A percentile compares a stretch with the other conserved stretches of the same genome.
phyloP scores from a whole-genome alignment of 2,329 filamentous ascomycete species.

The Neofusicoccum laricinum region DNA sequence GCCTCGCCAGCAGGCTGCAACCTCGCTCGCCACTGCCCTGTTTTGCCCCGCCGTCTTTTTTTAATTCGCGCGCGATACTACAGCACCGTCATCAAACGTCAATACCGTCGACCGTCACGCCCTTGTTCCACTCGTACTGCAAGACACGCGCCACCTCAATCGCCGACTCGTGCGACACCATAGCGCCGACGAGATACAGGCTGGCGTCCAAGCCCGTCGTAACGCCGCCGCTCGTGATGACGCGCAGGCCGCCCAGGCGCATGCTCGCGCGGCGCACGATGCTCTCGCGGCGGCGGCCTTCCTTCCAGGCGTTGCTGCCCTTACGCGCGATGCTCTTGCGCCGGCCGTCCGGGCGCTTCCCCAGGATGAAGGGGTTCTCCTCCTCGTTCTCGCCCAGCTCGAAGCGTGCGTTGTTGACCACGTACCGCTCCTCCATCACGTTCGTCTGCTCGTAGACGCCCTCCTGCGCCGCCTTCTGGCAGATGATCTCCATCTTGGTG shows the following conservation, averaged over 20 bases:
- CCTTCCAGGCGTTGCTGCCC: conserved; percentile 79
- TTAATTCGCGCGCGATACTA: background rate
- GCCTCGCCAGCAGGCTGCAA: no score
- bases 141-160: conserved; percentile 71
- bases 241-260: conserved; percentile 65
- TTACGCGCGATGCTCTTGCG: conserved; percentile 58
- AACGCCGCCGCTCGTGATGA: conserved; percentile 77
- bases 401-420: conserved; percentile 88
- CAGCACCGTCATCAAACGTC: conserved; percentile 60
- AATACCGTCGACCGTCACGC: conserved; percentile 77
- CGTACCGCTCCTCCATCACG: conserved; percentile 79
- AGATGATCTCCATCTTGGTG: conserved; percentile 77
- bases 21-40: background rate
- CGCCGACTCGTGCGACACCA: conserved; percentile 75
- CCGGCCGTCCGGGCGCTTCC: conserved; percentile 59
- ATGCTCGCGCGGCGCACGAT: conserved; percentile 75
- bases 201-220: conserved; percentile 79
- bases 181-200: conserved; percentile 78
- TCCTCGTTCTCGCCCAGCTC: conserved; percentile 75
- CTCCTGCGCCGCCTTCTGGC: conserved; percentile 68
- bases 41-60: conserved; percentile 9
- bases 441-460: conserved; percentile 75
- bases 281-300: conserved; percentile 72
- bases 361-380: conserved; percentile 78
- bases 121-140: conserved; percentile 85